A percentile compares a stretch with the other conserved stretches of the same genome.
These are phyloP conservation scores for Coemansia sp. DNA, from an alignment of 192 early-diverging fungal species.

Conservation along the genomic window DNA sequence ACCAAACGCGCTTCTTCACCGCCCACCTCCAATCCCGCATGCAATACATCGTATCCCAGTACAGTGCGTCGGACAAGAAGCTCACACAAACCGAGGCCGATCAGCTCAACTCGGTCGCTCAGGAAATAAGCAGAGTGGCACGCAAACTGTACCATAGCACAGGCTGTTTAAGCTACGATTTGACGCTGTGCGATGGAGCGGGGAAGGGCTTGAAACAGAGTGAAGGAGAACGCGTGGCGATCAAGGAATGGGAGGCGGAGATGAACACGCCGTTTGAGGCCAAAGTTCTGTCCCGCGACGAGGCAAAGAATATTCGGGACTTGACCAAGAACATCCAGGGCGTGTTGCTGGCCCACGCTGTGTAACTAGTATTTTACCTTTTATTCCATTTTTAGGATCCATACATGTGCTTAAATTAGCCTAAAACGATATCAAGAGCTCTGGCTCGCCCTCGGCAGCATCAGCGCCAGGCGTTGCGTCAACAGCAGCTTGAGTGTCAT, in stretches of 20 bases:
- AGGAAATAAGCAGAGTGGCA: constrained; percentile 39
- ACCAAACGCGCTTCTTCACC: constrained; percentile 42
- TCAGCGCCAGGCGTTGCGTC: not conserved
- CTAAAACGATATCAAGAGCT: constrained; percentile 50
- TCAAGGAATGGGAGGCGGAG: constrained; percentile 29
- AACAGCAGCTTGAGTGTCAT: constrained; percentile 2
- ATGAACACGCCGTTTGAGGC: constrained; percentile 18
- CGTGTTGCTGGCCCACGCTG: constrained; percentile 19
- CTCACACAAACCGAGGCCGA: constrained; percentile 31
- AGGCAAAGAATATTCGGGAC: constrained; percentile 28
- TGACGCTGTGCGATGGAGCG: constrained; percentile 30
- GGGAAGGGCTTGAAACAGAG: constrained; percentile 17
- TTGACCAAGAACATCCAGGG: constrained; percentile 21
- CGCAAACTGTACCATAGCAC: constrained; percentile 36
- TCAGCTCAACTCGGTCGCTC: constrained; percentile 33
- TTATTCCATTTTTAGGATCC: not conserved
- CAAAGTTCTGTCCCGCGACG: constrained; percentile 15
- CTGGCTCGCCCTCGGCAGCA: constrained; percentile 45
- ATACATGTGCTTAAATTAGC: constrained; percentile 7
- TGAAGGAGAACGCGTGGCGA: constrained; percentile 17
- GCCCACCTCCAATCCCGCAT: constrained; percentile 40
- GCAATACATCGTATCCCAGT: constrained; percentile 27
- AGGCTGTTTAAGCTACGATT: constrained; percentile 47
- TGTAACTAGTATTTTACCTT: not conserved
- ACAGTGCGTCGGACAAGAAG: constrained; percentile 5